Percentiles rank a stretch among this genome's conserved stretches.
Evolutionary conservation across 1,284 basidiomycete species (phyloP).

Genomic region (Sporisorium graminicola): DNA sequence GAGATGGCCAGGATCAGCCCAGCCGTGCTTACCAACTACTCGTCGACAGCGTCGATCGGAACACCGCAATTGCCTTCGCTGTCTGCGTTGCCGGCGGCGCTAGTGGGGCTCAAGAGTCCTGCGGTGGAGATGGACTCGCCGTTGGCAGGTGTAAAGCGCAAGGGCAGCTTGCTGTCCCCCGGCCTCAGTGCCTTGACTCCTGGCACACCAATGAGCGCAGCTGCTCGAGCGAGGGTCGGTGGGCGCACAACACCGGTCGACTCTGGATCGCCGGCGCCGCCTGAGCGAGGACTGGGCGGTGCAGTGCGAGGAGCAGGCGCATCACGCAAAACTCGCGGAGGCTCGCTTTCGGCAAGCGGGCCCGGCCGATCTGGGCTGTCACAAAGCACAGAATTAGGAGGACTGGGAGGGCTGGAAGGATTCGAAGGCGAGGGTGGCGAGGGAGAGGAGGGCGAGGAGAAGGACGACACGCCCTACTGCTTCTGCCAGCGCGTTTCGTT

Average conservation of each 20-base stretch:
- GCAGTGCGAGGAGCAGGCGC: conserved; percentile 32
- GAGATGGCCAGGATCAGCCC: conserved; percentile 62
- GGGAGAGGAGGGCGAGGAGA: conserved; percentile 54
- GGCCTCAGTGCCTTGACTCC: conserved; percentile 31
- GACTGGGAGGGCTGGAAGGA: conserved; percentile 27
- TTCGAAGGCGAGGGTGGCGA: conserved; percentile 51
- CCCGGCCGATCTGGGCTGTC: conserved; percentile 42
- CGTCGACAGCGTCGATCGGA: conserved; percentile 40
- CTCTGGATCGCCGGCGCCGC: conserved; percentile 46
- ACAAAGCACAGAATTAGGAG: conserved; percentile 37
- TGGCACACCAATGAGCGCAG: conserved; percentile 41
- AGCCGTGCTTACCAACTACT: conserved; percentile 57
- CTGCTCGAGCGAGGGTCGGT: conserved; percentile 37
- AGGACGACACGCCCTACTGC: conserved; percentile 67
- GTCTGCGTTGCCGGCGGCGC: conserved; percentile 37
- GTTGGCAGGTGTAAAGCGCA: conserved; percentile 40
- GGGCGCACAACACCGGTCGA: conserved; percentile 49
- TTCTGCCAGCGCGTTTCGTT: conserved; percentile 68
- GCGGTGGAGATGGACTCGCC: conserved; percentile 48
- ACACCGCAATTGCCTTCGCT: conserved; percentile 42
- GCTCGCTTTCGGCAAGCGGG: conserved; percentile 34
- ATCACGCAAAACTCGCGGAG: conserved; percentile 40
- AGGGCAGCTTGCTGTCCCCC: conserved; percentile 34
- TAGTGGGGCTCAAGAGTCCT: conserved; percentile 52
- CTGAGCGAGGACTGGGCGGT: conserved; percentile 40